phyloP scores from a whole-genome alignment of 345 rosid genomes.

The Eucalyptus coolabah region DNA sequence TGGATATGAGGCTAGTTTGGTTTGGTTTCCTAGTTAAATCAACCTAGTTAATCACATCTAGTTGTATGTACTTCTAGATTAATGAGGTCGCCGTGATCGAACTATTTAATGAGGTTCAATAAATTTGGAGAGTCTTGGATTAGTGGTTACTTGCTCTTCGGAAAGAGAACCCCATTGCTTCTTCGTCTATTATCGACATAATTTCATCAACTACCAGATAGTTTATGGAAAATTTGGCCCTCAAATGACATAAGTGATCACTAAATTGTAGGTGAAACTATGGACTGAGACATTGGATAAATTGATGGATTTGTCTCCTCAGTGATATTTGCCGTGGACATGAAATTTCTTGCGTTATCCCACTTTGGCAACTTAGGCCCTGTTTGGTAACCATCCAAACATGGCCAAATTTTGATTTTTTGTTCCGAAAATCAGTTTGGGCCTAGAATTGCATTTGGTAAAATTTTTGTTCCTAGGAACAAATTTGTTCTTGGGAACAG shows the following conservation, averaged over 20 bases:
- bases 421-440: too few relatives aligned
- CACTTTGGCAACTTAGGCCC: neutral
- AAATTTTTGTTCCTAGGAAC: too few relatives aligned
- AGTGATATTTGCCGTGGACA: neutral
- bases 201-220: neutral
- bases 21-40: neutral
- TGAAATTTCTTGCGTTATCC: neutral
- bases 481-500: too few relatives aligned
- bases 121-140: neutral
- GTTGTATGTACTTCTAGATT: neutral
- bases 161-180: neutral
- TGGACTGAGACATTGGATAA: neutral
- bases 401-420: too few relatives aligned
- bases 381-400: too few relatives aligned
- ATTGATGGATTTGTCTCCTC: neutral
- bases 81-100: neutral
- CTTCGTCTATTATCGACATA: neutral
- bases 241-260: neutral
- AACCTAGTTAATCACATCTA: neutral
- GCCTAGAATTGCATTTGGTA: too few relatives aligned
- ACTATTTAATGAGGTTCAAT: neutral
- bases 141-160: neutral
- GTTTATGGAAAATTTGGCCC: neutral
- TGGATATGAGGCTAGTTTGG: neutral
- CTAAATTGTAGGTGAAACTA: neutral